phyloP scores from a whole-genome alignment of 73 alveolate species.

The Breviolum minutum region DNA sequence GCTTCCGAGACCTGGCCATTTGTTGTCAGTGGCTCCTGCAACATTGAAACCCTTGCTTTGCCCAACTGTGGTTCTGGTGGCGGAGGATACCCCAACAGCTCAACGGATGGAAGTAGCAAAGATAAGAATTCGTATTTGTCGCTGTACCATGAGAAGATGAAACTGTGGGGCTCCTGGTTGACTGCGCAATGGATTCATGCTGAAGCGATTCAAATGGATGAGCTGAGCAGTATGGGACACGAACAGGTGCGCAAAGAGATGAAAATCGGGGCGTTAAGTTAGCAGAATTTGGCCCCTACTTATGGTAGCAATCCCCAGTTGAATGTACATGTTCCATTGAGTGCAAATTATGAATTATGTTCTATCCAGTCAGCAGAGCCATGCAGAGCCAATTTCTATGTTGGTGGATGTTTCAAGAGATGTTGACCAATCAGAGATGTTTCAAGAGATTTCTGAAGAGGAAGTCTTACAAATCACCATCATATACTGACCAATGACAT shows the following conservation, averaged over 20 bases:
- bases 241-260: slow-evolving; percentile 5
- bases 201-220: slow-evolving; percentile 27
- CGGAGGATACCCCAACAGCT: neutral
- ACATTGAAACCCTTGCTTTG: neutral
- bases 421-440: too few relatives aligned
- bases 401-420: too few relatives aligned
- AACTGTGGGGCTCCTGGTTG: slow-evolving; percentile 87
- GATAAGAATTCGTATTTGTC: neutral
- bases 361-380: neutral
- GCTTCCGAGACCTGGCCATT: slow-evolving; percentile 41
- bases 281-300: too few relatives aligned
- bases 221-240: slow-evolving; percentile 49
- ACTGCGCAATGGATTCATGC: slow-evolving; percentile 43
- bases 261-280: too few relatives aligned
- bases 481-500: too few relatives aligned
- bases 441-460: too few relatives aligned
- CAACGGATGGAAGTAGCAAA: neutral
- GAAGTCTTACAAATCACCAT: too few relatives aligned
- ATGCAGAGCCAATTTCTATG: too few relatives aligned
- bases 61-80: neutral
- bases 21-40: neutral
- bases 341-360: neutral
- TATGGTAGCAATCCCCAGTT: too few relatives aligned
- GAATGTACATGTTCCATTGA: neutral
- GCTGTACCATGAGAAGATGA: slow-evolving; percentile 46